These are phyloP conservation scores for Phytophthora cajani DNA, from an alignment of 352 stramenopile species.

Conservation along the genomic window DNA sequence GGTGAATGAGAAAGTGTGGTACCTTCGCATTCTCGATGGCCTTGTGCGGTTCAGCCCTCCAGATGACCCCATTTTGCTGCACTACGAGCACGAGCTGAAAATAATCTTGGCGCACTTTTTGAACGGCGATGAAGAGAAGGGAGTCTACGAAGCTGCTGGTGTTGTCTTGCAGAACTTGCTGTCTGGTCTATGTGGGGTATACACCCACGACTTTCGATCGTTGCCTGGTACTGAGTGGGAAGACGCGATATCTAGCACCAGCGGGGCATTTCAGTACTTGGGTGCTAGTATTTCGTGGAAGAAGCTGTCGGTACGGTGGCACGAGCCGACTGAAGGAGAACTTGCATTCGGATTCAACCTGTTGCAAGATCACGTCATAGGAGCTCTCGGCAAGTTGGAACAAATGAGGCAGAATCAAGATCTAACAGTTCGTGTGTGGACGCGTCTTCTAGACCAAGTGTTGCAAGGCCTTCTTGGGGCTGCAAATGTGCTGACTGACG, in stretches of 20 bases:
- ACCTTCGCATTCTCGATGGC: slow-evolving; percentile 62
- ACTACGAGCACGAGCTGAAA: slow-evolving; percentile 47
- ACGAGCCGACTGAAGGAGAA: slow-evolving; percentile 65
- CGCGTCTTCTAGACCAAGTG: slow-evolving; percentile 54
- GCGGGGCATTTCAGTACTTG: slow-evolving; percentile 69
- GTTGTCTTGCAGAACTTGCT: slow-evolving; percentile 57
- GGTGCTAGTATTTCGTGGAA: slow-evolving; percentile 61
- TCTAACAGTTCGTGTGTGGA: slow-evolving; percentile 55
- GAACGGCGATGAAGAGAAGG: slow-evolving; percentile 55
- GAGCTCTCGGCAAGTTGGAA: slow-evolving; percentile 37
- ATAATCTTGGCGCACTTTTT: slow-evolving; percentile 55
- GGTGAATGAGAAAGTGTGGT: slow-evolving; percentile 75
- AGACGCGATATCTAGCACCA: slow-evolving; percentile 43
- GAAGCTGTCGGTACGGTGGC: slow-evolving; percentile 57
- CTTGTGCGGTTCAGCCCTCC: slow-evolving; percentile 53
- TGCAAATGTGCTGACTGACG: slow-evolving; percentile 61
- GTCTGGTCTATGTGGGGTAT: slow-evolving; percentile 51
- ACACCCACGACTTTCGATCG: slow-evolving; percentile 69
- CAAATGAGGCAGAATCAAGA: slow-evolving; percentile 33
- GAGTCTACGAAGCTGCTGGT: slow-evolving; percentile 60
- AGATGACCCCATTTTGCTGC: slow-evolving; percentile 37
- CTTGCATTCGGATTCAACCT: slow-evolving; percentile 61
- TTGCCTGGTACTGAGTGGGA: slow-evolving; percentile 55
- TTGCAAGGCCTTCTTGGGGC: slow-evolving; percentile 51
- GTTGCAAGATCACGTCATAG: slow-evolving; percentile 57